A percentile compares a stretch with the other conserved stretches of the same genome.
phyloP scores from a whole-genome alignment of 2,329 filamentous ascomycete genomes.

The Hypoxylon sp. region DNA sequence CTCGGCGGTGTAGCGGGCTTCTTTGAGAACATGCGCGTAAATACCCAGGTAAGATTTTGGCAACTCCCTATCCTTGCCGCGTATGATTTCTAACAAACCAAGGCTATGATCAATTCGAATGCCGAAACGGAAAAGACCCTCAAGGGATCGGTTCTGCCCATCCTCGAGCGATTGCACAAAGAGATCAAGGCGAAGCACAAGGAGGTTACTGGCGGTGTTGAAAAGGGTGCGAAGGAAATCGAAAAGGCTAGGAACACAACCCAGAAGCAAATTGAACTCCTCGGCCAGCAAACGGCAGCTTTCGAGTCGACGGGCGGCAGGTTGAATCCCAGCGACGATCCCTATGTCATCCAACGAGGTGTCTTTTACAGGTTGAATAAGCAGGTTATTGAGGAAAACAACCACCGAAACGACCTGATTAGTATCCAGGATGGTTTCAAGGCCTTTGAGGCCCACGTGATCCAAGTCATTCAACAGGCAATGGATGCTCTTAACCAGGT shows the following conservation, averaged over 20 bases:
- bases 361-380: constrained; percentile 88
- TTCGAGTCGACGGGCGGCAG: constrained; percentile 83
- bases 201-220: constrained; percentile 84
- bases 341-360: constrained; percentile 87
- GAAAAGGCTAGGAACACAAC: constrained; percentile 88
- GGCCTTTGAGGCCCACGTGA: constrained; percentile 87
- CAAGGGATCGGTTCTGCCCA: constrained; percentile 86
- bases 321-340: constrained; percentile 81
- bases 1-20: constrained; percentile 89
- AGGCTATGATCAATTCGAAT: constrained; percentile 87
- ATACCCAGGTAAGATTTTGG: constrained; percentile 75
- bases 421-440: constrained; percentile 92
- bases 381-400: constrained; percentile 96
- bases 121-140: constrained; percentile 92
- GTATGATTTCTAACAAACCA: constrained; percentile 32
- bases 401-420: constrained; percentile 91
- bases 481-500: constrained; percentile 88
- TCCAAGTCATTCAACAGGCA: constrained; percentile 85
- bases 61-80: neutral
- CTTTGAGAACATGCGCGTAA: constrained; percentile 94
- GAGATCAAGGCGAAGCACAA: constrained; percentile 98
- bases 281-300: constrained; percentile 86
- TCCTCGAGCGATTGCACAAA: constrained; percentile 90
- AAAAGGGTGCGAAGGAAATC: constrained; percentile 89
- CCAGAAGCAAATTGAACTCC: constrained; percentile 95